phyloP scores from a whole-genome alignment of 164 flowering plant genomes.

The Vitis vinifera region ASM3070453v1 NC_081812.1:18202001-18202500 shows the following conservation, averaged over 20 bases:
- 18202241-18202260: not conserved
- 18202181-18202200: conserved; percentile 39
- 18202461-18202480: too few relatives aligned
- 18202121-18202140: conserved; percentile 60
- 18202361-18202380: too few relatives aligned
- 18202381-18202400: too few relatives aligned
- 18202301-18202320: too few relatives aligned
- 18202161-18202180: conserved; percentile 39
- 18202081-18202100: conserved; percentile 53
- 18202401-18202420: too few relatives aligned
- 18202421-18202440: too few relatives aligned
- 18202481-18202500: too few relatives aligned
- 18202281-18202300: too few relatives aligned
- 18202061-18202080: conserved; percentile 81
- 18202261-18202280: not conserved
- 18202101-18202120: conserved; percentile 60
- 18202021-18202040: conserved; percentile 26
- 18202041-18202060: conserved; percentile 48
- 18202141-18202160: conserved; percentile 68
- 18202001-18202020: conserved; percentile 64
- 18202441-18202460: too few relatives aligned
- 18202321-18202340: too few relatives aligned
- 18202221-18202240: not conserved
- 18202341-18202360: too few relatives aligned
- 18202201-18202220: not conserved